These are phyloP conservation scores for Wickerhamomyces hampshirensis DNA, from an alignment of 805 yeast species.

Conservation along the genomic window DNA sequence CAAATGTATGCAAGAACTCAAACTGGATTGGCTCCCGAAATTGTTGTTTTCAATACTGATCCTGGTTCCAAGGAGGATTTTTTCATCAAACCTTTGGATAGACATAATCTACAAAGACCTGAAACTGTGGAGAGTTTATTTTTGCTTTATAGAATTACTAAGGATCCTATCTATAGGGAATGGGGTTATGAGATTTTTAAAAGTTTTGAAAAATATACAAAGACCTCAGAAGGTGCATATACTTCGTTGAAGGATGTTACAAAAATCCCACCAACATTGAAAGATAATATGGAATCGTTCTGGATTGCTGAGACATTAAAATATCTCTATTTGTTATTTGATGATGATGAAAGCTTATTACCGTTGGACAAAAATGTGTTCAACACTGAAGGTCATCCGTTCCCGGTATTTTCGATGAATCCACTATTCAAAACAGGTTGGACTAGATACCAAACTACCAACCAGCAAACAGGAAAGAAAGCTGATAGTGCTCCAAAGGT, in stretches of 20 bases:
- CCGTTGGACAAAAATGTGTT: conserved; percentile 70
- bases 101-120: conserved; percentile 86
- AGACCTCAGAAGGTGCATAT: conserved; percentile 47
- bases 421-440: conserved; percentile 58
- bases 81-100: conserved; percentile 62
- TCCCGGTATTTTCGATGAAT: conserved; percentile 62
- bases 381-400: conserved; percentile 92
- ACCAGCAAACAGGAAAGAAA: too few relatives aligned
- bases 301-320: conserved; percentile 94
- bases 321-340: conserved; percentile 75
- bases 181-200: conserved; percentile 89
- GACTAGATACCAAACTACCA: too few relatives aligned
- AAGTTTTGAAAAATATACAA: conserved; percentile 58
- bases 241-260: conserved; percentile 68
- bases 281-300: conserved; percentile 84
- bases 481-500: conserved; percentile 8
- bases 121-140: conserved; percentile 90
- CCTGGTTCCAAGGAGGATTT: conserved; percentile 47
- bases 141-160: conserved; percentile 72
- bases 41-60: conserved; percentile 73
- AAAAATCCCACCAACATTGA: conserved; percentile 40
- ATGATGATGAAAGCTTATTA: conserved; percentile 55
- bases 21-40: conserved; percentile 86
- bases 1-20: conserved; percentile 69
- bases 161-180: conserved; percentile 73